phyloP scores from a whole-genome alignment of 108 stramenopile species.

The Cyclostephanos tholiformis region DNA sequence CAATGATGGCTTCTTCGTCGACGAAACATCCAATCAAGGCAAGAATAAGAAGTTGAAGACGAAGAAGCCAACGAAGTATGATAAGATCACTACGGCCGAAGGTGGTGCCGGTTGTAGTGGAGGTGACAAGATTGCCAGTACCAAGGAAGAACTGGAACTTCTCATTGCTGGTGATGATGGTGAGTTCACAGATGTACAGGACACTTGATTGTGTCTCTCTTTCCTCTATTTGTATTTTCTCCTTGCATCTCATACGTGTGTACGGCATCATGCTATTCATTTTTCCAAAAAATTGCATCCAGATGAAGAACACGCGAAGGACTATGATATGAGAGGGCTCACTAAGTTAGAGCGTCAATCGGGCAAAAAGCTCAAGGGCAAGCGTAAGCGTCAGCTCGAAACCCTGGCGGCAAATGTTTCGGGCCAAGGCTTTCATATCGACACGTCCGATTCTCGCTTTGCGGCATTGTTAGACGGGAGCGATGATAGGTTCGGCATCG shows the following conservation, averaged over 20 bases:
- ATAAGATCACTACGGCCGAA: slow-evolving; percentile 20
- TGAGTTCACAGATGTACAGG: slow-evolving; percentile 21
- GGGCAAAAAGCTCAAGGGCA: slow-evolving; percentile 76
- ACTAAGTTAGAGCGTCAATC: slow-evolving; percentile 79
- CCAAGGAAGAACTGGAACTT: slow-evolving; percentile 75
- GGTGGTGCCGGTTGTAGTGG: neutral
- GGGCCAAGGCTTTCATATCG: slow-evolving; percentile 82
- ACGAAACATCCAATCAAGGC: slow-evolving; percentile 1
- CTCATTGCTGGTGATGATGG: slow-evolving; percentile 79
- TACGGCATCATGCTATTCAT: neutral
- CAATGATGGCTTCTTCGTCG: slow-evolving; percentile 56
- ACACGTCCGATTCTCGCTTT: slow-evolving; percentile 87
- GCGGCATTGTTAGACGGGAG: slow-evolving; percentile 85
- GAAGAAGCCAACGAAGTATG: neutral
- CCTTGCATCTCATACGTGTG: neutral
- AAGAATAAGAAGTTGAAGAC: slow-evolving; percentile 7
- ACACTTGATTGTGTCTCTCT: neutral
- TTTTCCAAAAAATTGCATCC: neutral
- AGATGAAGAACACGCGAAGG: slow-evolving; percentile 72
- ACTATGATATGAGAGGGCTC: slow-evolving; percentile 86
- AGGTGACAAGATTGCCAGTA: slow-evolving; percentile 21
- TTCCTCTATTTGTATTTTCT: slow-evolving; percentile 4
- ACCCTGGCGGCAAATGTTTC: slow-evolving; percentile 68
- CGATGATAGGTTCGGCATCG: slow-evolving; percentile 92
- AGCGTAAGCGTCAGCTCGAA: slow-evolving; percentile 82